Base-by-base conservation (phyloP, 106 monocot species). In the Posidonia australis region DNA sequence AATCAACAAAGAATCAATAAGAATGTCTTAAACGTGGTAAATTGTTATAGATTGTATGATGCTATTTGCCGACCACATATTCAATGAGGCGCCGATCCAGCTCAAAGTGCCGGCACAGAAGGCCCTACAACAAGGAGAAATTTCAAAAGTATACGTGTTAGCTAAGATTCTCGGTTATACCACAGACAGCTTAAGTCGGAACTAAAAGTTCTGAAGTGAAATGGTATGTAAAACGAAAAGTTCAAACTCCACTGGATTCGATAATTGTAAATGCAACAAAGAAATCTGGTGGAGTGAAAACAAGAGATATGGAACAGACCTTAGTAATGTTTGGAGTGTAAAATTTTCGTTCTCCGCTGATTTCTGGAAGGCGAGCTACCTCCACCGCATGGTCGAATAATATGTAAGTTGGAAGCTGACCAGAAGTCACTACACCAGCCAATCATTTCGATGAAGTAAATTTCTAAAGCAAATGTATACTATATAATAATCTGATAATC, bases 361-460 rank as follows among this genome's bases (percentile, higher is more conserved):
- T 52, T 51, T 77, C 76, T 13, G 96, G 96, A 22, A 87, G 74
- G 36, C 90, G 76, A 48, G 79, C 51, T 66, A 87, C 83, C 79
- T 98, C 98, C 3, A 69, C 77, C 3, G 68, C 76, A 62, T 83
- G 84, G 19, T 98, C 87, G 79, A 87, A 98, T 76, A 98, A 79
- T 60, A 98, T 79, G 58, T 98, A 91, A 26, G 82, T 81, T 5
- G 87, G 87, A 63, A 91, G 82, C 36, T 83, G 78, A 56, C 80
- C 79, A 80, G 71, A 57, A n/a, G 9, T 31, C 26, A 48, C 67
- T 48, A 20, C n/a, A 61, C 5, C 49, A 45, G 13, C 65, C 60
- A 17, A 45, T 52, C 30, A 66, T 66, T 2, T 54, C 20, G n/a
- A 44, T 41, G 36, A 47, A 36, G 53, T 23, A 28, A 24, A 55